Evolutionary conservation across 179 eudicot species (phyloP).

Genomic region (Beta corolliflora): DNA sequence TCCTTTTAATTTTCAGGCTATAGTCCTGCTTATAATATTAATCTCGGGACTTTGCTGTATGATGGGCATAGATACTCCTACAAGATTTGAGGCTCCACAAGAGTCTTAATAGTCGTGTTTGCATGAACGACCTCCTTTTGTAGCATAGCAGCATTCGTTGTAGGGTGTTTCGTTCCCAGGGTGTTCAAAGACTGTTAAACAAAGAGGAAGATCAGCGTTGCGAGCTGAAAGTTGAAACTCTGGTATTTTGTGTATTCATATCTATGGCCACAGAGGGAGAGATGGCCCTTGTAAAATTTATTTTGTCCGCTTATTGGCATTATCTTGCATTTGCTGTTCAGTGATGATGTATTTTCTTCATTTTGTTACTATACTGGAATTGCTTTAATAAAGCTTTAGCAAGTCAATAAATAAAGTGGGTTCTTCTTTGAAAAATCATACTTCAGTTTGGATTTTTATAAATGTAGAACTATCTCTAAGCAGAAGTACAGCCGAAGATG

Average conservation of each 20-base stretch:
- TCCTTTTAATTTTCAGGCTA: constrained; percentile 53
- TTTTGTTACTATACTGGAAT: constrained; percentile 16
- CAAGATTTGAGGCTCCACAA: constrained; percentile 88
- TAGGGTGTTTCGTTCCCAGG: constrained; percentile 20
- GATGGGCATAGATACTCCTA: constrained; percentile 96
- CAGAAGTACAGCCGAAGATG: not conserved
- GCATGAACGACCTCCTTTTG: constrained; percentile 16
- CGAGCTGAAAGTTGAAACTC: constrained; percentile 18
- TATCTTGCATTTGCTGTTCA: constrained; percentile 10
- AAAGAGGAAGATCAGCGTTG: constrained; percentile 16
- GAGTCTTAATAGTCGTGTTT: constrained; percentile 50
- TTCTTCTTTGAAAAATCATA: not conserved
- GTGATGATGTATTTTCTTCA: constrained; percentile 27
- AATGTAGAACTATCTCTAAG: too few relatives aligned
- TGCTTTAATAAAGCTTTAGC: constrained; percentile 30
- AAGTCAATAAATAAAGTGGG: constrained; percentile 26
- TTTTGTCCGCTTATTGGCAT: constrained; percentile 30
- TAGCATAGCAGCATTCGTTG: constrained; percentile 25
- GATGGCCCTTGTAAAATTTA: constrained; percentile 38
- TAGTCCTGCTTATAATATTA: constrained; percentile 77
- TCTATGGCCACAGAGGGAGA: constrained; percentile 31
- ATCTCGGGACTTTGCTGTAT: constrained; percentile 98
- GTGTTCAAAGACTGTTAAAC: constrained; percentile 22
- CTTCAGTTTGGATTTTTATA: not conserved
- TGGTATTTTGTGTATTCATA: constrained; percentile 25